Evolutionary conservation across 441 rosid genomes (phyloP), one percentile per base, ranked within the genome.

Genomic region (Lepidium campestre): DNA sequence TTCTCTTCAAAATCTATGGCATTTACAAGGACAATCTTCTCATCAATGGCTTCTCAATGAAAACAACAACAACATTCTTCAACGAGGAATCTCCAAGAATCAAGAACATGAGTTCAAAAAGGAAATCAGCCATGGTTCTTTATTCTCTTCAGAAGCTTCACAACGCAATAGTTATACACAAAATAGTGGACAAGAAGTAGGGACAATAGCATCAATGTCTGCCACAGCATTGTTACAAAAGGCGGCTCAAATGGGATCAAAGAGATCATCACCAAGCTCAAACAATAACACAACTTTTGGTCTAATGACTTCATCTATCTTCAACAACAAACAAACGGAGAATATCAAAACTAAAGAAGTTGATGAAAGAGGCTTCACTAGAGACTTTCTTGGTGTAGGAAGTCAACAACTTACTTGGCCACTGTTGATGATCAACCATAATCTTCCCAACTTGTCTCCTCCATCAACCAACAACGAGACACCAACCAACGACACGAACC

Each of bases 361-460:
- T 65, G 47, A 58, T 65, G 71, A 42, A 58, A 83, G 86, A 70
- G 81, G 83, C 54, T 74, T 82, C 70, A 88, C 95, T 0, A 73
- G 89, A 70, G 95, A 88, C 67, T 88, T 88, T 71, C 87, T 88
- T 46, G 90, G 91, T 0, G 91, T 88, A 37, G 91, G 92, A 49
- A 72, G 67, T 65, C 67, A 72, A 35, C 59, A 72, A 6, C 57
- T 29, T 27, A 14, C 54, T 59, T 53, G 76, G 76, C 67, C 67
- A 35, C 18, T 66, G 37, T 18, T 71, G 27, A 66, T 52, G 76
- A 40, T 27, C 6, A 72, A 72, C 55, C 62, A 14, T 72, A 41
- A 49, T 49, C 25, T 56, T 31, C 47, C 64, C 29, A 29, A 47
- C 58, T 39, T 15, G 13, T 36, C 75, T 32, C 40, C 59, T 25